A percentile compares a stretch with the other conserved stretches of the same genome.
Evolutionary conservation across 176 grass and related monocot genomes (phyloP).

Genomic region (Metroxylon sagu): DNA sequence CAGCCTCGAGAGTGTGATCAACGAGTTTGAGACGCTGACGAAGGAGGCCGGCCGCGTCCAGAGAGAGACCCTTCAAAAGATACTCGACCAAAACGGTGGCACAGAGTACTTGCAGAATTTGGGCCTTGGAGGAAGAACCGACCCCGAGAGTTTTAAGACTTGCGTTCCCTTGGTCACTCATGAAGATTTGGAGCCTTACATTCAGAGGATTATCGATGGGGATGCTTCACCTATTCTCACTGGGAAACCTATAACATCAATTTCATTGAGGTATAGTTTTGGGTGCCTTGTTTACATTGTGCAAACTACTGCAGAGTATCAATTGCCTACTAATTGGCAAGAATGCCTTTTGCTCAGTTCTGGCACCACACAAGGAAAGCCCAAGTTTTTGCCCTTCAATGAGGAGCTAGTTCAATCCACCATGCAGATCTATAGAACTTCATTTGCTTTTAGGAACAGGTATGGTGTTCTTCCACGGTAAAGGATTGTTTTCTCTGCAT

Average conservation of each 20-base stretch:
- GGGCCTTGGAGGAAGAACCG: conserved; percentile 62
- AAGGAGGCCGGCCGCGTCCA: conserved; percentile 50
- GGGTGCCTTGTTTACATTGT: too few relatives aligned
- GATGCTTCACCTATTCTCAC: conserved; percentile 48
- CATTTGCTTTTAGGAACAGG: conserved; percentile 91
- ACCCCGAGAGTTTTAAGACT: conserved; percentile 61
- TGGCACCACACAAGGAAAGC: conserved; percentile 88
- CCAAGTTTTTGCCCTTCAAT: conserved; percentile 85
- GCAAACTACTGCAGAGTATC: too few relatives aligned
- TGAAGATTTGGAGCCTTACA: conserved; percentile 58
- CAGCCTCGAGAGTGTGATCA: conserved; percentile 49
- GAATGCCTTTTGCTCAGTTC: conserved; percentile 45
- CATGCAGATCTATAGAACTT: conserved; percentile 68
- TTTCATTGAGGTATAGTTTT: conserved; percentile 60
- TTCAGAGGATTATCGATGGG: conserved; percentile 66
- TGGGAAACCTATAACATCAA: conserved; percentile 60
- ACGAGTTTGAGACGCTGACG: conserved; percentile 59
- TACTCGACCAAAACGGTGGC: conserved; percentile 60
- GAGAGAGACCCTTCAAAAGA: conserved; percentile 53
- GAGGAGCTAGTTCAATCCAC: conserved; percentile 87
- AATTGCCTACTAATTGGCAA: not conserved
- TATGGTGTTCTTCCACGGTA: conserved; percentile 13
- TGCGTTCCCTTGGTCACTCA: conserved; percentile 69
- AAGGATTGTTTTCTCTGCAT: too few relatives aligned
- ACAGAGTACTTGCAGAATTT: conserved; percentile 70